Evolutionary conservation across 2,329 filamentous ascomycete genomes (phyloP).

Genomic region (Calonectria hongkongensis): DNA sequence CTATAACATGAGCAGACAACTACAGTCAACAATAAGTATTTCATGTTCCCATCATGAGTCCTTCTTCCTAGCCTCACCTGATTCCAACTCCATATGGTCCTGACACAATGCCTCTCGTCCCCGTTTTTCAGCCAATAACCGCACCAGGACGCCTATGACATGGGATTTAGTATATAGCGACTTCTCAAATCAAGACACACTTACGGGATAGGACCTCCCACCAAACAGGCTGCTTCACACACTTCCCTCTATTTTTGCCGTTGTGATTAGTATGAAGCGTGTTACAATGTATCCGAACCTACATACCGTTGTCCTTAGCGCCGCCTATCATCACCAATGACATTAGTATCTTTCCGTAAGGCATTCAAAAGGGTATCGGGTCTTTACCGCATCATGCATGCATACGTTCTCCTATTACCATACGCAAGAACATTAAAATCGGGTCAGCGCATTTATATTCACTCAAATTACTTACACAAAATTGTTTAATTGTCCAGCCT

Average conservation of each 20-base stretch:
- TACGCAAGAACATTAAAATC: neutral
- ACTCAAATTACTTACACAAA: neutral
- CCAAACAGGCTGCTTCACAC: constrained; percentile 1
- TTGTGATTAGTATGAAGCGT: neutral
- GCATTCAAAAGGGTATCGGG: neutral
- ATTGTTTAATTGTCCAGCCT: constrained; percentile 6
- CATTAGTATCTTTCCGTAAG: neutral
- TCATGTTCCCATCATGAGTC: too few species aligned
- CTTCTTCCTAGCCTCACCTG: too few species aligned
- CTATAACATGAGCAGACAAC: too few species aligned
- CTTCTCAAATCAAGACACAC: neutral
- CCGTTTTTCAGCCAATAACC: neutral
- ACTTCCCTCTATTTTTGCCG: neutral
- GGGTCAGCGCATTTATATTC: neutral
- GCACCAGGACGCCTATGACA: neutral
- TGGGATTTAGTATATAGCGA: neutral
- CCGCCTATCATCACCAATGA: neutral
- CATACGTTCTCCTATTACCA: neutral
- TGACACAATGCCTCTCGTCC: too few species aligned
- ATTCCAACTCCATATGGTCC: neutral
- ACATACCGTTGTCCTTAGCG: constrained; percentile 8
- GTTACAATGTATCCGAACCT: too few species aligned
- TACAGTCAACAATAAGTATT: too few species aligned
- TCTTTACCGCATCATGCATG: neutral
- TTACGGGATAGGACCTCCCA: neutral